Conservation (phyloP, 2,329 filamentous ascomycete genomes). For the Macroventuria anomochaeta region DNA sequence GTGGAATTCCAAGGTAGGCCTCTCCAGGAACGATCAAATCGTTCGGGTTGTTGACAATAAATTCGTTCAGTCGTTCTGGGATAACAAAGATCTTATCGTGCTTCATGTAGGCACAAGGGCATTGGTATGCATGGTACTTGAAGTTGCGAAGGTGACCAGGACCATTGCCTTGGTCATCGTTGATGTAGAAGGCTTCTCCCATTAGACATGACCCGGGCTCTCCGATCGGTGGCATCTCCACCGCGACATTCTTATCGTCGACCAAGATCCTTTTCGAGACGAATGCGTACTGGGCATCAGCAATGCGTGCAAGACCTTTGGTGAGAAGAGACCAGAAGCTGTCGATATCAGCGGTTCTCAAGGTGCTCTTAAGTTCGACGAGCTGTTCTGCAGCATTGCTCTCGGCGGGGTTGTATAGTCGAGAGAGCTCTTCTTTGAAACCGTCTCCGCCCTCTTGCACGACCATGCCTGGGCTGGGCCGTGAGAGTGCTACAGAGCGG, state of each 20-base stretch:
- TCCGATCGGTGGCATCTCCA: constrained; percentile 67
- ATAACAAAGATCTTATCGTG: constrained; percentile 75
- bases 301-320: constrained; percentile 67
- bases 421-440: constrained; percentile 50
- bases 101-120: constrained; percentile 72
- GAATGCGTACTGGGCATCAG: constrained; percentile 71
- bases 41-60: constrained; percentile 67
- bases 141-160: constrained; percentile 63
- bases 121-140: constrained; percentile 69
- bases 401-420: constrained; percentile 55
- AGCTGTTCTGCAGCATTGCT: constrained; percentile 67
- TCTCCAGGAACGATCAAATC: constrained; percentile 66
- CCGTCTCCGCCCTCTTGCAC: constrained; percentile 53
- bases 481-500: constrained; percentile 52
- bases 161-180: constrained; percentile 61
- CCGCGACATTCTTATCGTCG: constrained; percentile 63
- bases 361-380: constrained; percentile 63
- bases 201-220: constrained; percentile 68
- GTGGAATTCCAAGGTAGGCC: constrained; percentile 70
- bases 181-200: constrained; percentile 70
- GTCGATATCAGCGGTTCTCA: constrained; percentile 61
- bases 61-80: constrained; percentile 65
- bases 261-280: constrained; percentile 69
- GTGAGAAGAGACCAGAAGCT: constrained; percentile 70
- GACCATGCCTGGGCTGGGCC: constrained; percentile 50